Evolutionary conservation across 1,139 yeast species (phyloP), one percentile per base, ranked within the genome.

Genomic region (Pneumocystis carinii): DNA sequence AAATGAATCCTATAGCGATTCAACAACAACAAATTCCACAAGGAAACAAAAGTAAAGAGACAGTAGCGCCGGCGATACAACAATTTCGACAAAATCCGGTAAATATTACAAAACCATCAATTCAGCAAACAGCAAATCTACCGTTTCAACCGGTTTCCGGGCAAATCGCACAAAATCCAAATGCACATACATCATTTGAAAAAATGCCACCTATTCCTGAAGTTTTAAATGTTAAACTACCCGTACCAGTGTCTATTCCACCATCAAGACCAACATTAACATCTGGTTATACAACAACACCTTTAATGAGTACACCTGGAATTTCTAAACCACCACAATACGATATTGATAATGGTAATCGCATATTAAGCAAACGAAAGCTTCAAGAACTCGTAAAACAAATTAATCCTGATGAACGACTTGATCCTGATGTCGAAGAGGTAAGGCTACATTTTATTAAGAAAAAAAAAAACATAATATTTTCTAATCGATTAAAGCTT

Each of bases 301-400:
- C 81, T 63, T 83, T 80, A 57, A 79, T 81, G 73, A 84, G 83
- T 41, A 83, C 92, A 1, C 97, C 97, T 0, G 90, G 88, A 0
- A 73, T 86, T 64, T 77, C 84, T 58, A 85, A 83, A 67, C 79
- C 90, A 62, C 97, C 96, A 15, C 83, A 86, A 14, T 87, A 86
- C 73, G 97, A 89, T 70, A 77, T 88, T 68, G 87, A 86, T 62
- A 76, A 75, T 39, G 64, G 64, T 15, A 95, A 90, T 64, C 78
- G 96, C 36, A 94, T 90, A 2, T 78, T 92, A 70, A 87, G 95
- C 41, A 92, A 92, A 73, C 79, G 98, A 63, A 92, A 92, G 72
- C 78, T 92, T 66, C 81, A 87, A 64, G 98, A 92, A 71, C 78
- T 92, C 66, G 94, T 92, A 7, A 83, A 85, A 69, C 82, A 87